These are phyloP conservation scores for Emericellopsis atlantica DNA, from an alignment of 2,329 filamentous ascomycete species.

Conservation along the genomic window DNA sequence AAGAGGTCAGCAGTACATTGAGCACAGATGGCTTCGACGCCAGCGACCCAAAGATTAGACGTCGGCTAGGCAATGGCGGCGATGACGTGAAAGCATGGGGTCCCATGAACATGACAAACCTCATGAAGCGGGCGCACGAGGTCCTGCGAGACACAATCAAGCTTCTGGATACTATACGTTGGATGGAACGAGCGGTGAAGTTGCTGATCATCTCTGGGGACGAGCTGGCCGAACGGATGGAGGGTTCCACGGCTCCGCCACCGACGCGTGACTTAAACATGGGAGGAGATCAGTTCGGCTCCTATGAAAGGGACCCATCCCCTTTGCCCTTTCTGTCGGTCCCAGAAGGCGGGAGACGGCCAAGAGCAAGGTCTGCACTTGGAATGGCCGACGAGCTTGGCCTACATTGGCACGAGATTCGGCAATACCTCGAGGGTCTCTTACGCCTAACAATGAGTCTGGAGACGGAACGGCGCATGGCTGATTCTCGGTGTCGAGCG, in stretches of 20 bases:
- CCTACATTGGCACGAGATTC: constrained; percentile 31
- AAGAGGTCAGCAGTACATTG: constrained; percentile 27
- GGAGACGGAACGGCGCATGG: constrained; percentile 31
- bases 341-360: background rate
- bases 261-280: constrained; percentile 5
- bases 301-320: constrained; percentile 9
- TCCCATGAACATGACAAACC: constrained; percentile 28
- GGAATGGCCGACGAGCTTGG: constrained; percentile 14
- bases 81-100: constrained; percentile 15
- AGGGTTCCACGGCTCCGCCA: constrained; percentile 6
- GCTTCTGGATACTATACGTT: constrained; percentile 29
- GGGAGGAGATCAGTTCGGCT: constrained; percentile 10
- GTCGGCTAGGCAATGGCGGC: constrained; percentile 10
- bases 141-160: constrained; percentile 31
- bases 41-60: constrained; percentile 10
- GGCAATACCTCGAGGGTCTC: constrained; percentile 30
- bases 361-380: background rate
- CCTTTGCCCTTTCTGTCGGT: constrained; percentile 9
- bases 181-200: constrained; percentile 33
- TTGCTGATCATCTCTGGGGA: constrained; percentile 29
- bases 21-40: constrained; percentile 9
- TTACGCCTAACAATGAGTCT: constrained; percentile 28
- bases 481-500: constrained; percentile 30
- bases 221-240: constrained; percentile 21
- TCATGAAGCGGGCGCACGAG: constrained; percentile 34